Conservation (phyloP, 257 asterid species). For the Solanum sitiens region DNA sequence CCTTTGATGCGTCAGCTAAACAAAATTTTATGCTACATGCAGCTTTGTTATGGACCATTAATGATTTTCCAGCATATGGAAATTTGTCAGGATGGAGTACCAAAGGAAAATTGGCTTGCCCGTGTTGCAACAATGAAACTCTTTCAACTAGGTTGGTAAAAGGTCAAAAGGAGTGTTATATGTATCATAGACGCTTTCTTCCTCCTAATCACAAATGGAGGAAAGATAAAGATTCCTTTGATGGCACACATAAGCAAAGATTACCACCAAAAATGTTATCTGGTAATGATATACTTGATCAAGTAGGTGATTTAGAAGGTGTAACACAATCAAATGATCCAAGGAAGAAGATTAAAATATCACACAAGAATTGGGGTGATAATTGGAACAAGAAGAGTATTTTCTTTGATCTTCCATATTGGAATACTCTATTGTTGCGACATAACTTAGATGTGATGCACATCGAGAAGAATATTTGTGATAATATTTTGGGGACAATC, state of each 20-base stretch:
- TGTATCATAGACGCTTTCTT: background rate
- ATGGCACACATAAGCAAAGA: background rate
- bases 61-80: background rate
- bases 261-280: background rate
- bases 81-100: background rate
- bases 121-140: background rate
- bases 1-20: background rate
- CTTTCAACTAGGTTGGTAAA: no score
- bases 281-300: background rate
- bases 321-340: background rate
- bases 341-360: no score
- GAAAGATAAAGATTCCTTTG: no score
- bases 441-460: no score
- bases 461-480: background rate
- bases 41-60: background rate
- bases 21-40: background rate
- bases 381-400: no score
- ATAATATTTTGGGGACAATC: background rate
- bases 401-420: background rate
- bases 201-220: no score
- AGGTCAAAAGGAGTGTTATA: background rate
- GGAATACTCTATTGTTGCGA: no score
- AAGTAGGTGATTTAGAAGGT: background rate
- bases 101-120: background rate
- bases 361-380: background rate